These are phyloP conservation scores for Myxozyma neglecta DNA, from an alignment of 805 yeast genomes.

Conservation along the genomic window DNA sequence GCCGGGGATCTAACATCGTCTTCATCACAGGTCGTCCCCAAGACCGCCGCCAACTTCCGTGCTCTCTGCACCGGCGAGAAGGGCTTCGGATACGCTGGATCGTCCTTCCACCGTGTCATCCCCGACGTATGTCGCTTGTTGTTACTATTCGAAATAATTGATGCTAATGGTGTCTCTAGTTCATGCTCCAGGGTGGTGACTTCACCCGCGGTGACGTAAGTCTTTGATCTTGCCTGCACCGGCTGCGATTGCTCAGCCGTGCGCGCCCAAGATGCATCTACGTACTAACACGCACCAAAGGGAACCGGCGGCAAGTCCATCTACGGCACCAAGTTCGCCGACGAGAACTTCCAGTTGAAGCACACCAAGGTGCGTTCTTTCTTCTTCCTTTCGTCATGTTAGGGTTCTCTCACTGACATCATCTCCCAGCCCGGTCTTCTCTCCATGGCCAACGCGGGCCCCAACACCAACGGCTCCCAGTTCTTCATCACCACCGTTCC, in stretches of 20 bases:
- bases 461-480: slow-evolving; percentile 80
- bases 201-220: slow-evolving; percentile 66
- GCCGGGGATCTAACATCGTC: slow-evolving; percentile 54
- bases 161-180: slow-evolving; percentile 45
- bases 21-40: slow-evolving; percentile 54
- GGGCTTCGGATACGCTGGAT: slow-evolving; percentile 67
- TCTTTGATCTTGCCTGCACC: background rate
- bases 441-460: slow-evolving; percentile 78
- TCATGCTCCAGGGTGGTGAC: slow-evolving; percentile 97
- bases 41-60: slow-evolving; percentile 84
- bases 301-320: slow-evolving; percentile 92
- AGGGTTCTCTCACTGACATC: background rate
- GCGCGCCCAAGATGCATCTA: background rate
- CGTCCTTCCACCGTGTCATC: slow-evolving; percentile 84
- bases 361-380: slow-evolving; percentile 46
- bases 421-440: slow-evolving; percentile 58
- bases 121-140: slow-evolving; percentile 19
- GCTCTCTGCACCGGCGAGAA: slow-evolving; percentile 88
- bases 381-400: background rate
- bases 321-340: slow-evolving; percentile 69
- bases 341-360: slow-evolving; percentile 69
- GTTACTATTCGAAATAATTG: background rate
- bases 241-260: background rate
- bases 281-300: slow-evolving; percentile 1
- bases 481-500: slow-evolving; percentile 91